Evolutionary conservation across 306 rosid species (phyloP), one percentile per base, ranked within the genome.

Genomic region (Erythrophleum fordii): DNA sequence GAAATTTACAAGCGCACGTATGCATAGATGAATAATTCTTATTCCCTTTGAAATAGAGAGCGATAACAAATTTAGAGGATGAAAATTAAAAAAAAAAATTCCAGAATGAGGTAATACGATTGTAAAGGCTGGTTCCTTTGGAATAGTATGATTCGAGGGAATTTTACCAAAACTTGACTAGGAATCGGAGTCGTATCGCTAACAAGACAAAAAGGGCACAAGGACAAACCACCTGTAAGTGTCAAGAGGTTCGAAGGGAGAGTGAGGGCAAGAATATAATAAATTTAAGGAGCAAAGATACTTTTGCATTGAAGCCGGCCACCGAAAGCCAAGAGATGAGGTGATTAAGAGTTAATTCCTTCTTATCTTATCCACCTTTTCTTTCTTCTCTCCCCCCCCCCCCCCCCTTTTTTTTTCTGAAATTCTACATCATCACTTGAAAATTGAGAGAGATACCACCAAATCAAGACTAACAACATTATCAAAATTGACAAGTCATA

Each of bases 121-220:
- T 37, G 53, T 28, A 49, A 72, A 51, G 46, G 20, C 53, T 11
- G 29, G 52, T 23, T 77, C 81, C 58, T 41, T 72, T 64, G 46
- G 60, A 77, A 68, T 78, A 41, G 51, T 26, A 31, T 51, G 59
- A 41, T 74, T 51, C 76, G 3, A 34, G 52, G 42, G 68, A 82
- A 82, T 51, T 82, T 78, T 82, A 68, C 59, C 68, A 42, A 74
- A 82, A 62, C 72, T 73, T 13, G 18, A 35, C 25, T 41, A 58
- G 68, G 45, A 75, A 16, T 34, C 22, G 45, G 17, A 56, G 39
- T 65, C 46, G 75, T 46, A 56, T 42, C 80, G 35, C 18, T 23
- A 34, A 79, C 8, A 11, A 65, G 35, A 66, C 72, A 39, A 18
- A 18, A 68, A 34, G 73, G 61, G 61, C 42, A 73, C 55, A 13